Percentiles rank a stretch among this genome's conserved stretches.
Evolutionary conservation across 331 rosid genomes (phyloP).

Genomic region (Pyrus hybrid): DNA sequence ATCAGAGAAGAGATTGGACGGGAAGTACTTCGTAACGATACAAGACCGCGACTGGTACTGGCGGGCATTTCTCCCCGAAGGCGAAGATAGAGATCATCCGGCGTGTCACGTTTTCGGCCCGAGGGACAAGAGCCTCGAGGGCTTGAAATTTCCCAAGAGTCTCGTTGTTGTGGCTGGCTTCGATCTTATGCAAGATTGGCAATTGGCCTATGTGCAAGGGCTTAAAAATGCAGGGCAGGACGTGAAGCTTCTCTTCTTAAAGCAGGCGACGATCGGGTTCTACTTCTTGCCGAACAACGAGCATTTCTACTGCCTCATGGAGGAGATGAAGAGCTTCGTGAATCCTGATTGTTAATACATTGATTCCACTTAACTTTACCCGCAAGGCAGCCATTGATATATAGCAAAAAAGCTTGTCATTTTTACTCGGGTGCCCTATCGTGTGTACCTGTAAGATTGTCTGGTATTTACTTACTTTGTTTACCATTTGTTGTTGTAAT

Average conservation of each 20-base stretch:
- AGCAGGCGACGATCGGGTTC: constrained; percentile 93
- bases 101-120: constrained; percentile 91
- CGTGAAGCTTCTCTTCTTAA: constrained; percentile 60
- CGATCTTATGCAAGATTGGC: constrained; percentile 96
- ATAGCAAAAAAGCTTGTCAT: constrained; percentile 58
- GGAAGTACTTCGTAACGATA: constrained; percentile 74
- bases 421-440: constrained; percentile 29
- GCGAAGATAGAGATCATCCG: constrained; percentile 85
- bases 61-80: constrained; percentile 91
- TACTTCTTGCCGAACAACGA: constrained; percentile 94
- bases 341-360: constrained; percentile 57
- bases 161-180: constrained; percentile 92
- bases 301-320: constrained; percentile 74
- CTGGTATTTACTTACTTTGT: constrained; percentile 34
- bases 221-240: constrained; percentile 49
- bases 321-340: constrained; percentile 66
- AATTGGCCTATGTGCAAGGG: constrained; percentile 73
- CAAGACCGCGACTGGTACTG: constrained; percentile 98
- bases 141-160: constrained; percentile 64
- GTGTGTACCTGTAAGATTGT: constrained; percentile 56
- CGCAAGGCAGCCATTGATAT: constrained; percentile 42
- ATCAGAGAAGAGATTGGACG: constrained; percentile 69
- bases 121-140: constrained; percentile 44
- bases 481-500: constrained; percentile 32
- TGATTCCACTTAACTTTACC: constrained; percentile 43